Conservation (phyloP, 768 basidiomycete genomes). For the Russula sp. region DNA sequence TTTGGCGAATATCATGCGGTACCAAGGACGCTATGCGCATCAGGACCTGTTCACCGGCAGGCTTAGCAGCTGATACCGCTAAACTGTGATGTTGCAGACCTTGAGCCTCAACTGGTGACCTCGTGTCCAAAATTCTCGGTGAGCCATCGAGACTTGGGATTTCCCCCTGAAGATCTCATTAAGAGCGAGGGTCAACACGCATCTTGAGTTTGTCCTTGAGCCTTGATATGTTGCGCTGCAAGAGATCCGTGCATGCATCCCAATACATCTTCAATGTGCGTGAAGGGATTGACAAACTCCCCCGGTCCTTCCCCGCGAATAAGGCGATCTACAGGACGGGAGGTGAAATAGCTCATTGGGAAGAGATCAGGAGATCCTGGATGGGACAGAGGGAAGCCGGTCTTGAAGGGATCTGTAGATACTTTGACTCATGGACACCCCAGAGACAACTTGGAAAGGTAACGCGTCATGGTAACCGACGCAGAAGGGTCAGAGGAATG, state of each 20-base stretch:
- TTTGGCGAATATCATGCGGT: constrained; percentile 87
- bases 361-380: constrained; percentile 28
- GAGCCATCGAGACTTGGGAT: constrained; percentile 52
- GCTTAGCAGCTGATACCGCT: neutral
- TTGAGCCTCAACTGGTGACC: constrained; percentile 81
- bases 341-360: constrained; percentile 49
- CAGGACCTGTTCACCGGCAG: constrained; percentile 51
- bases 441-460: too few species aligned
- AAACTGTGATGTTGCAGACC: constrained; percentile 40
- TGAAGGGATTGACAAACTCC: constrained; percentile 78
- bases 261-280: constrained; percentile 92
- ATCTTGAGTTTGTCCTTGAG: constrained; percentile 79
- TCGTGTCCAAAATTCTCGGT: constrained; percentile 81
- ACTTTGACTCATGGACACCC: constrained; percentile 18
- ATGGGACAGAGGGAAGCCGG: constrained; percentile 35
- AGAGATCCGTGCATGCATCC: constrained; percentile 79
- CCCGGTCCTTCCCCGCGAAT: constrained; percentile 59
- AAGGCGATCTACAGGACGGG: constrained; percentile 66
- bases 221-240: constrained; percentile 80
- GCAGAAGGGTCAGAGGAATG: too few species aligned
- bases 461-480: too few species aligned
- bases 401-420: constrained; percentile 28
- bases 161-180: constrained; percentile 55
- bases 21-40: constrained; percentile 69
- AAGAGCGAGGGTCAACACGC: constrained; percentile 67